A percentile compares a stretch with the other conserved stretches of the same genome.
Evolutionary conservation across 2,329 filamentous ascomycete genomes (phyloP).

Genomic region (Fusarium sp.): DNA sequence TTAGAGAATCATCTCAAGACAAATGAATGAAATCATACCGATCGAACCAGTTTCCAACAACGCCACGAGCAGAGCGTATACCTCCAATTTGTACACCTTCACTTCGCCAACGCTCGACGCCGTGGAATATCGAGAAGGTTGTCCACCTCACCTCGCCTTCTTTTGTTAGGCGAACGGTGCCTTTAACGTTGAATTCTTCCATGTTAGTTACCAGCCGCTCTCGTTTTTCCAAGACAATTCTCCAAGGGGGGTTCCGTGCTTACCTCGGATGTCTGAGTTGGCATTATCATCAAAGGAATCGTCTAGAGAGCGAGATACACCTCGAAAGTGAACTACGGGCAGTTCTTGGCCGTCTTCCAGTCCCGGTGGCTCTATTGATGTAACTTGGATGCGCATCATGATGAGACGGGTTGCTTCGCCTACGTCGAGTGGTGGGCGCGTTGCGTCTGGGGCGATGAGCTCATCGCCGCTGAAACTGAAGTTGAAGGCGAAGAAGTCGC

Average conservation of each 20-base stretch:
- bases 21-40: slow-evolving; percentile 61
- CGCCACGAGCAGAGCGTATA: slow-evolving; percentile 71
- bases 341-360: slow-evolving; percentile 68
- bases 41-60: slow-evolving; percentile 84
- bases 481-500: slow-evolving; percentile 79
- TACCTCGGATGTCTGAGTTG: slow-evolving; percentile 75
- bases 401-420: slow-evolving; percentile 79
- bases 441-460: slow-evolving; percentile 57
- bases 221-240: neutral
- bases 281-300: slow-evolving; percentile 76
- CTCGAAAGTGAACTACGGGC: slow-evolving; percentile 77
- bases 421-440: slow-evolving; percentile 67
- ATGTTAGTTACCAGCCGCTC: slow-evolving; percentile 28
- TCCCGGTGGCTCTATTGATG: slow-evolving; percentile 69
- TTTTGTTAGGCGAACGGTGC: slow-evolving; percentile 73
- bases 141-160: slow-evolving; percentile 83
- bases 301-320: slow-evolving; percentile 72
- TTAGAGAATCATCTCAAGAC: neutral
- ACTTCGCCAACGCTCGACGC: slow-evolving; percentile 80
- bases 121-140: slow-evolving; percentile 72
- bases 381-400: slow-evolving; percentile 74
- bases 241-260: slow-evolving; percentile 39
- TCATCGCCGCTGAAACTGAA: slow-evolving; percentile 71
- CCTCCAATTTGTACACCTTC: slow-evolving; percentile 83
- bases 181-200: slow-evolving; percentile 54